Base-by-base conservation (phyloP, 2,329 filamentous ascomycete species). In the Fonsecaea monophora region DNA sequence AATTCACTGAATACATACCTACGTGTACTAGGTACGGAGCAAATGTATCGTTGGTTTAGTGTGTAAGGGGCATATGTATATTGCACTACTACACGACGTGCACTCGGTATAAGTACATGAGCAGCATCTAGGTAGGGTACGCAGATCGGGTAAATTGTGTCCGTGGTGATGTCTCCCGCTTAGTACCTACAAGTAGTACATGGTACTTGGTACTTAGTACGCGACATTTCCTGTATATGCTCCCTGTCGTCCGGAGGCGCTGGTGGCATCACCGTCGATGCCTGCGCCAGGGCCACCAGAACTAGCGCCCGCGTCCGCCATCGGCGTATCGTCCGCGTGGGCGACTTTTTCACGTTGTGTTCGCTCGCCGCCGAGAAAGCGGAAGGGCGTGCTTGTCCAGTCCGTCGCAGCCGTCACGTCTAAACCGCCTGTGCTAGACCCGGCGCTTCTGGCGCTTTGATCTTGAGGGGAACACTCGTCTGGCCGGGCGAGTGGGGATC, bases 361-460 rank as follows among this genome's bases (percentile, higher is more conserved):
- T 5, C 7, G 42, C 30, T 48, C 61, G 25, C 50, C 34, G 38
- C 65, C 57, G 7, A 61, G 40, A 18, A 67, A 67, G 13, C 34
- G 37, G 35, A 48, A 64, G 15, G 61, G 61, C 50, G 61, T 53
- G 42, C 57, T 67, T 21, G 53, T 61, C 65, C 65, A 67, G 18
- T 63, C 12, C 12, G 42, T 59, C n/a, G 32, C 25, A 8, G n/a
- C 13, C n/a, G 12, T 38, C 25, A 45, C 5, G 25, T 10, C 38
- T 4, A 25, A 25, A 25, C 2, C 25, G 25, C 25, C 25, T 25
- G 25, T 25, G 45, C 32, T 12, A 54, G 32, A 12, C n/a, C 12
- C 10, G 32, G 25, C 9, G 2, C 30, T 4, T 7, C 15, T 35
- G 13, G 2, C 25, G 30, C 35, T 10, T 18, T 55, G 53, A 9